These are phyloP conservation scores for Monosporascus ibericus DNA, from an alignment of 2,329 filamentous ascomycete species.

Conservation along the genomic window DNA sequence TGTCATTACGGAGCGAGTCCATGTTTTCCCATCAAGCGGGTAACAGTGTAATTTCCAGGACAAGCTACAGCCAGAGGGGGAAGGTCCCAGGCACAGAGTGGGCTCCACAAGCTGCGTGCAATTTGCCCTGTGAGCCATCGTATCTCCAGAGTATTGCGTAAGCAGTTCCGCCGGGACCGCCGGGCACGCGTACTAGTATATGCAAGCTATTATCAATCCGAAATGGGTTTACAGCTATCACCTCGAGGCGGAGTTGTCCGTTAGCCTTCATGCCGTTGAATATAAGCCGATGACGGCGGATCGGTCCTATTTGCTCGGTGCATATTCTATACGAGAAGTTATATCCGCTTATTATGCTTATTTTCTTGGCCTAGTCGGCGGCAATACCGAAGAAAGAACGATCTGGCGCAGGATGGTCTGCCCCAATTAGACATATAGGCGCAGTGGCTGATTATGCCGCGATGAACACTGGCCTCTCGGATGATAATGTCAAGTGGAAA, in stretches of 20 bases:
- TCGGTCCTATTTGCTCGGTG: not conserved
- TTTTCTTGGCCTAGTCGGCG: not conserved
- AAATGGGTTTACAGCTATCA: not conserved
- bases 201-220: too few species aligned
- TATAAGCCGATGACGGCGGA: not conserved
- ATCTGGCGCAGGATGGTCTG: too few species aligned
- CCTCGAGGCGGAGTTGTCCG: not conserved
- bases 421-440: too few species aligned
- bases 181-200: too few species aligned
- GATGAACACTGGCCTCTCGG: too few species aligned
- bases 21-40: too few species aligned
- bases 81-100: not conserved
- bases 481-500: too few species aligned
- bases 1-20: too few species aligned
- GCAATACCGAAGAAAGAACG: not conserved
- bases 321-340: not conserved
- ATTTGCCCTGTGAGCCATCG: not conserved
- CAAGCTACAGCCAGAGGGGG: not conserved
- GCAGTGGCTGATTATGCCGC: too few species aligned
- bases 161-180: not conserved
- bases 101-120: not conserved
- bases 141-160: not conserved
- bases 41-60: not conserved
- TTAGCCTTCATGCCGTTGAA: not conserved
- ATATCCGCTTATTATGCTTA: not conserved